Percentiles rank a stretch among this genome's conserved stretches.
These are phyloP conservation scores for Hydnomerulius pinastri DNA, from an alignment of 768 basidiomycete genomes.

Conservation along the genomic window DNA sequence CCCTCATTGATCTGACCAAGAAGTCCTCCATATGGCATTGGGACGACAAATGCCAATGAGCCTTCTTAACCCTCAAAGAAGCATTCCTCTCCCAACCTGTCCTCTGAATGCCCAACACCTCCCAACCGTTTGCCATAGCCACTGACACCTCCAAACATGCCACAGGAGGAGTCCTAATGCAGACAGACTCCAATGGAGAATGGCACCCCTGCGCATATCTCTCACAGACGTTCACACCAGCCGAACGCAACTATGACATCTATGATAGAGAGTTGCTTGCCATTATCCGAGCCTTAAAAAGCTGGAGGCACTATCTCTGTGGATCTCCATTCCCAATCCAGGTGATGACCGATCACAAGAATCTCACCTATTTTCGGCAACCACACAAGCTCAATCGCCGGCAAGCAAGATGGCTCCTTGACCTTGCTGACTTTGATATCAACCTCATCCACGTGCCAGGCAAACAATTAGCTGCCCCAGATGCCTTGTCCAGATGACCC, in stretches of 20 bases:
- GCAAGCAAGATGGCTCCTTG: conserved; percentile 42
- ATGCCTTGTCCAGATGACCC: too few relatives aligned
- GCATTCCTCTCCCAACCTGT: not conserved
- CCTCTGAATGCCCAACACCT: conserved; percentile 2
- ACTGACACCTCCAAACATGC: conserved; percentile 1
- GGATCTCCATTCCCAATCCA: conserved; percentile 31
- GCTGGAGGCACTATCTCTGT: conserved; percentile 33
- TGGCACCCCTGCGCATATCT: too few relatives aligned
- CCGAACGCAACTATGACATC: conserved; percentile 50
- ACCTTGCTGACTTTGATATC: too few relatives aligned
- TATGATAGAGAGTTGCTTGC: conserved; percentile 32
- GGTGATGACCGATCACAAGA: conserved; percentile 36
- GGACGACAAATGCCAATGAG: not conserved
- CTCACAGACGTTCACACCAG: not conserved
- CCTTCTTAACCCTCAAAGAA: not conserved
- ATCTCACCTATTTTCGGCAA: not conserved
- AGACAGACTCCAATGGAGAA: not conserved
- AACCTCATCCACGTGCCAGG: too few relatives aligned
- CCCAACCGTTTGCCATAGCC: not conserved
- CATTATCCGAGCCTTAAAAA: not conserved
- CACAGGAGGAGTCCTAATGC: not conserved
- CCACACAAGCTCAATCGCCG: conserved; percentile 26
- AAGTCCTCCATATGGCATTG: not conserved
- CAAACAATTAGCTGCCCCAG: too few relatives aligned
- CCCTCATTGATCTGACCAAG: conserved; percentile 9